Evolutionary conservation across 2,329 filamentous ascomycete species (phyloP), one percentile per base, ranked within the genome.

Genomic region (Coniochaeta ligniaria): DNA sequence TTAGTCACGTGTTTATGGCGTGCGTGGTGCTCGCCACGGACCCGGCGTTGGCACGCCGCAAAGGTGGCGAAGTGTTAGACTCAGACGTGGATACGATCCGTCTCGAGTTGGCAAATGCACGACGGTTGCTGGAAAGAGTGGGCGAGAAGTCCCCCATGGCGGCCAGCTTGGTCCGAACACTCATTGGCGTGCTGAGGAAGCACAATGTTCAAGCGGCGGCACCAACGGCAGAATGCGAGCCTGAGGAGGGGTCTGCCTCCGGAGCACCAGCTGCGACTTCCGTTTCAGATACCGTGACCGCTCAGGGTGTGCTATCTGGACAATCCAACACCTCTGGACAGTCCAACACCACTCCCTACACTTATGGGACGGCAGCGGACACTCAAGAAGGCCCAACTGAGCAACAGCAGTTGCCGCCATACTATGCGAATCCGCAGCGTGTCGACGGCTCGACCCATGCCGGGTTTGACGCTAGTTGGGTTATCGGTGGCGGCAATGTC

Each of bases 21-120:
- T 66, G 63, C 33, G 60, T 63, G 6, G 58, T 65, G 9, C 62
- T 66, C 12, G 60, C 57, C 6, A 62, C 61, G 16, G 62, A 66
- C 55, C 62, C 63, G 9, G 36, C 43, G 16, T 36, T 64, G 12
- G 16, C 24, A 14, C 16, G 8, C 14, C 6, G 14, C 7, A 45
- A 41, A 31, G 24, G 41, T 36, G 8, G 26, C 17, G 24, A 17
- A 6, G 24, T 4, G 4, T 31, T 38, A 6, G 60, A 62, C 26
- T 54, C 52, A 3, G 62, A 64, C 33, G 61, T 57, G n/a, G 62
- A 63, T 20, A 45, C 43, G 14, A 60, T 60, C 26, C 50, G 63
- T 3, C 20, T 47, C 9, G 60, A 61, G 56, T 45, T 67, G 41
- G 60, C 59, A 9, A 47, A 62, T 43, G 65, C 63, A n/a, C 62